Evolutionary conservation across 2,329 filamentous ascomycete species (phyloP).

Genomic region (Colletotrichum filicis): DNA sequence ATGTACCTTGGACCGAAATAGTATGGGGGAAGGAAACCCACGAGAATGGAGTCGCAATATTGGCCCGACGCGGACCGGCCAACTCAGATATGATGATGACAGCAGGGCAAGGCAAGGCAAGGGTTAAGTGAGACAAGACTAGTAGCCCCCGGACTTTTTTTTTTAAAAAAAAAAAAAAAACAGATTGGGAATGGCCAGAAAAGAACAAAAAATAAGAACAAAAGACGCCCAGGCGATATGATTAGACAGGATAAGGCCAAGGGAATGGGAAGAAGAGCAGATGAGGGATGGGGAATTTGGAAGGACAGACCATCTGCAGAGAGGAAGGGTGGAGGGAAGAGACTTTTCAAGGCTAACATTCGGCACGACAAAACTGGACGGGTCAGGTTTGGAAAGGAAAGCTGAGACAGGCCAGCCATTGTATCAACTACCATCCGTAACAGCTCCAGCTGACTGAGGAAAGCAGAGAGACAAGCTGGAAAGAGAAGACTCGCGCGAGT

Average conservation of each 20-base stretch:
- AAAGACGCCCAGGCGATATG: not conserved
- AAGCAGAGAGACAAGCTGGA: constrained; percentile 4
- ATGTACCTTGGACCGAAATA: not conserved
- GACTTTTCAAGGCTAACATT: constrained; percentile 23
- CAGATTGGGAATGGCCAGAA: not conserved
- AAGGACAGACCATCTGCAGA: not conserved
- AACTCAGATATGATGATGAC: constrained; percentile 1
- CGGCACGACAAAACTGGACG: constrained; percentile 8
- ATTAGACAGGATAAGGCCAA: not conserved
- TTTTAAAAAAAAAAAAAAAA: not conserved
- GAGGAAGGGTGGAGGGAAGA: constrained; percentile 8
- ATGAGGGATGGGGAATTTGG: not conserved
- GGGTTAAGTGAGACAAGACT: not conserved
- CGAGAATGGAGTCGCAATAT: constrained; percentile 14
- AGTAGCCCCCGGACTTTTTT: not conserved
- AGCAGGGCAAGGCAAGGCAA: not conserved
- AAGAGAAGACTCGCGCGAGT: not conserved
- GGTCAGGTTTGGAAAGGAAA: constrained; percentile 14
- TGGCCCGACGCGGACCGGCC: constrained; percentile 20
- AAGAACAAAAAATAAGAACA: constrained; percentile 1
- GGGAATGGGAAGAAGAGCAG: not conserved
- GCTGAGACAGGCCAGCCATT: constrained; percentile 24
- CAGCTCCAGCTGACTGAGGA: not conserved
- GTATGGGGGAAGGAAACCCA: not conserved
- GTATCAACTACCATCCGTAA: constrained; percentile 7